These are phyloP conservation scores for Penicillium sclerotiorum DNA, from an alignment of 2,329 filamentous ascomycete species.

Conservation along the genomic window DNA sequence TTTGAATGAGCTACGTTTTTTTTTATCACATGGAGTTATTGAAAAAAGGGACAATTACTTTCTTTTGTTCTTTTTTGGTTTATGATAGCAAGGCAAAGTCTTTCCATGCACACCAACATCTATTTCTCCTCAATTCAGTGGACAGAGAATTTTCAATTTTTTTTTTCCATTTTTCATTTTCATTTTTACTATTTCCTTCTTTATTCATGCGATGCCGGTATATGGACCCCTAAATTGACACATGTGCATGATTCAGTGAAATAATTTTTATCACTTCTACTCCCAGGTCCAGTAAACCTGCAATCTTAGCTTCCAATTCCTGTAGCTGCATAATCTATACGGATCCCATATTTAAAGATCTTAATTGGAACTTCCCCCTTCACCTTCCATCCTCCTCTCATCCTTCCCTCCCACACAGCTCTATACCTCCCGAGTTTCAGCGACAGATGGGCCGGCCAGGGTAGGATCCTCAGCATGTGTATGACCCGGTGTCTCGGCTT, in stretches of 20 bases:
- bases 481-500: constrained; percentile 17
- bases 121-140: not conserved
- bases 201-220: not conserved
- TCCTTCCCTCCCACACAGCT: not conserved
- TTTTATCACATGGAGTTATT: no score
- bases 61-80: not conserved
- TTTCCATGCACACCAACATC: not conserved
- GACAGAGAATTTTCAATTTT: not conserved
- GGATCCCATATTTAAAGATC: not conserved
- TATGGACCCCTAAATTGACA: constrained; percentile 16
- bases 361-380: not conserved
- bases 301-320: no score
- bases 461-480: constrained; percentile 23
- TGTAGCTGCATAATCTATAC: no score
- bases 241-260: not conserved
- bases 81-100: not conserved
- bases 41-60: no score
- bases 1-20: no score
- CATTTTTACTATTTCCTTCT: not conserved
- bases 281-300: no score
- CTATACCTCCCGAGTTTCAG: not conserved
- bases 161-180: not conserved
- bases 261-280: not conserved
- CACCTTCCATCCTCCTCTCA: not conserved
- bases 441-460: constrained; percentile 20